phyloP scores from a whole-genome alignment of 148 eudicot species.

The Euryodendron excelsum region DNA sequence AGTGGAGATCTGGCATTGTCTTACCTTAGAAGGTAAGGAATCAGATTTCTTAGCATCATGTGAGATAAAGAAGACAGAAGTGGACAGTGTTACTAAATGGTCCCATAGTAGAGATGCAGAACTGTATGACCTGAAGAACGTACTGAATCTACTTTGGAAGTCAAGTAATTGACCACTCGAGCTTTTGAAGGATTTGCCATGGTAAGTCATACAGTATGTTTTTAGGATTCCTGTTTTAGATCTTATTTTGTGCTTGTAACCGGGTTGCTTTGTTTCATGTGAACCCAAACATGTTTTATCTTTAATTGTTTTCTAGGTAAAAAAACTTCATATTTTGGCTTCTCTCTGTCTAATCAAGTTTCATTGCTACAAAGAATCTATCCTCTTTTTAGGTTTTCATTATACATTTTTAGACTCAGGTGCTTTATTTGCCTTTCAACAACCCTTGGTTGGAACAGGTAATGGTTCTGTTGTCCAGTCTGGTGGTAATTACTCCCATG shows the following conservation, averaged over 20 bases:
- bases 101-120: not conserved
- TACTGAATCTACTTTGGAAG: not conserved
- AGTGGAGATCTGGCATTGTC: conserved; percentile 5
- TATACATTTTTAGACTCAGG: too few species aligned
- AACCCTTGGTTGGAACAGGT: too few species aligned
- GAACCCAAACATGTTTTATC: too few species aligned
- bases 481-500: too few species aligned
- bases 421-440: too few species aligned
- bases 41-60: not conserved
- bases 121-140: not conserved
- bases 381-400: too few species aligned
- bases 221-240: not conserved
- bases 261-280: not conserved
- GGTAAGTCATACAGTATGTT: not conserved
- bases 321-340: too few species aligned
- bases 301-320: too few species aligned
- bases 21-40: too few species aligned
- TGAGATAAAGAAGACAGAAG: not conserved
- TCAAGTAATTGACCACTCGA: not conserved
- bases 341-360: too few species aligned
- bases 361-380: too few species aligned
- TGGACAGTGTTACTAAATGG: not conserved
- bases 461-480: too few species aligned
- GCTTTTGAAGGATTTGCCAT: not conserved
- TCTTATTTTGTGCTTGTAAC: not conserved